phyloP scores from a whole-genome alignment of 1,284 basidiomycete genomes.

The Rhodotorula sp. region DNA sequence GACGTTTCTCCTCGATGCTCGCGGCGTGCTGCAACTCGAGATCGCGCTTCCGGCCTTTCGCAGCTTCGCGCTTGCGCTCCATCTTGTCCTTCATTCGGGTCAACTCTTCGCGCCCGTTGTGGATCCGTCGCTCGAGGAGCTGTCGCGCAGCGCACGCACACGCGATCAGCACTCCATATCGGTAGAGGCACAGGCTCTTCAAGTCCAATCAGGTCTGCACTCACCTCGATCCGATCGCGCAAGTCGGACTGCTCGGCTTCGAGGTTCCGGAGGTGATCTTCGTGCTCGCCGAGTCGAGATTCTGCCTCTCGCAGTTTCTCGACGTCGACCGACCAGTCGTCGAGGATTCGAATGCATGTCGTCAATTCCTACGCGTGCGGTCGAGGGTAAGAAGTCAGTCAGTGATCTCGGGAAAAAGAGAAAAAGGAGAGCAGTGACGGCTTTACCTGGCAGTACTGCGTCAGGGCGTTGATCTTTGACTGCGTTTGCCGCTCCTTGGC shows the following conservation, averaged over 20 bases:
- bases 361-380: constrained; percentile 26
- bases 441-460: constrained; percentile 30
- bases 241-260: constrained; percentile 35
- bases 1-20: constrained; percentile 20
- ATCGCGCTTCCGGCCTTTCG: constrained; percentile 24
- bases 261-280: constrained; percentile 30
- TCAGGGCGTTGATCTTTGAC: constrained; percentile 29
- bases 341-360: constrained; percentile 36
- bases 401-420: not conserved
- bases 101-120: constrained; percentile 32
- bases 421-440: not conserved
- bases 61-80: constrained; percentile 25
- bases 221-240: constrained; percentile 29
- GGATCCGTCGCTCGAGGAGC: constrained; percentile 30
- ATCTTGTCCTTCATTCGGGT: constrained; percentile 35
- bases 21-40: constrained; percentile 31
- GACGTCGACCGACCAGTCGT: constrained; percentile 41
- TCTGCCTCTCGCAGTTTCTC: constrained; percentile 30
- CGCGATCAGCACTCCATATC: accelerated
- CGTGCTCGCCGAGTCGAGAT: constrained; percentile 26
- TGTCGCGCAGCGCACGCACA: not conserved
- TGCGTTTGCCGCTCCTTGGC: constrained; percentile 31
- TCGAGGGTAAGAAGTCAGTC: not conserved
- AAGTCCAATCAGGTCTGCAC: not conserved
- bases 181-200: too few relatives aligned